Evolutionary conservation across 2,329 filamentous ascomycete species (phyloP), one percentile per base, ranked within the genome.

Genomic region (Chalaropsis thielavioides): DNA sequence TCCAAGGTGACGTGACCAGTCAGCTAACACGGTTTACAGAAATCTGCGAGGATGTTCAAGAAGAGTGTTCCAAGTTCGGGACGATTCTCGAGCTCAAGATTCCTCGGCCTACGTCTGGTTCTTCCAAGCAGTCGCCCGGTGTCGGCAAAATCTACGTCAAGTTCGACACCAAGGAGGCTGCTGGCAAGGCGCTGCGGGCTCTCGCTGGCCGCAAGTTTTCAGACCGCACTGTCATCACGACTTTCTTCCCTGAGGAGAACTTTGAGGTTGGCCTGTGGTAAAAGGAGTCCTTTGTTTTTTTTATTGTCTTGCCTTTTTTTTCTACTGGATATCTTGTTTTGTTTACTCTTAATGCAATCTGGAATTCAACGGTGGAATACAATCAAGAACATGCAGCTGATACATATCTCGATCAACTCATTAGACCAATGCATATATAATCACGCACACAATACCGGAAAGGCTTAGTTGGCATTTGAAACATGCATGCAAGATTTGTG

Each of bases 81-180:
- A 81, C 80, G 62, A 83, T 99, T 35, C 69, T 91, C 51, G 89
- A 91, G n/a, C 79, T 97, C 75, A 99, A 99, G 79, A 87, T 99
- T 66, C 94, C 94, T 3, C 84, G 94, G 67, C 92, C 94, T 1
- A 85, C 83, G 24, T 89, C 89, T 70, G 90, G 89, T 61, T 89
- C 86, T 74, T 89, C 86, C 74, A 85, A 91, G 70, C 88, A 94
- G 73, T 89, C 87, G 24, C 83, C 90, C 38, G 94, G 94, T 59
- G 91, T 99, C 24, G 94, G 94, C 73, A 99, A 97, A 81, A 97
- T 99, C 70, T 99, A 87, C 73, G 87, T 99, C 78, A 97, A 96
- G 74, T 99, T 90, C 72, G 89, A 94, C 69, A 83, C 80, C 2
- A 78, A 83, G 1, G 90, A 91, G 62, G 84, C 86, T 8, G 89